Evolutionary conservation across 495 filamentous ascomycete genomes (phyloP), one percentile per base, ranked within the genome.

Genomic region (Copromyces sp.): DNA sequence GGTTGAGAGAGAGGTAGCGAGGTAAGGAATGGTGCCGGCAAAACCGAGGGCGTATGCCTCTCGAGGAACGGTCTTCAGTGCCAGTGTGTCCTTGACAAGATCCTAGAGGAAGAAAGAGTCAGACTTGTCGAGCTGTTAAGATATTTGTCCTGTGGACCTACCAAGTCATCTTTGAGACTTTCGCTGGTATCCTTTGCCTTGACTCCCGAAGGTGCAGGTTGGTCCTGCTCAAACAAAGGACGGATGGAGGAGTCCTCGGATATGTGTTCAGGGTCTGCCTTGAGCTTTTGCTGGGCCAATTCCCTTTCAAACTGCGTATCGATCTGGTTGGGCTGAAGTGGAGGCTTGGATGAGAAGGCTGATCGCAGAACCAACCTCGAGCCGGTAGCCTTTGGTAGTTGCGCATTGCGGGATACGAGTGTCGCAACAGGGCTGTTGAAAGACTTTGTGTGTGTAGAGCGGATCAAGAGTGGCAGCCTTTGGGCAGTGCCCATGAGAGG

Each of bases 1-100:
- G n/a, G 96, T 97, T 44, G 92, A 87, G 17, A 95, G 74, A 3
- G 95, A 97, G 14, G 95, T 98, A 42, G 87, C 93, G 14, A 96
- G 81, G 84, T 99, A 99, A 5, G 95, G 95, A 14, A 98, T 74
- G 4, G 97, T 91, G 80, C 95, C 95, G 14, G 94, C 93, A 77
- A 96, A 86, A 68, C 95, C 96, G 73, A 99, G 86, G 77, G 85
- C 86, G 71, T 93, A 90, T 53, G 94, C 89, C 78, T 97, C 91
- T 79, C 85, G 88, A 40, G 95, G 95, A 32, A 98, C 95, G 4
- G 84, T 86, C 37, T 82, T 77, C 37, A 99, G 83, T 68, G 87
- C 88, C 82, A 99, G 97, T 12, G 94, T 95, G n/a, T 95, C 92
- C 77, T 91, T 91, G 82, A 98, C 89, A 2, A 88, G 90, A 84